Evolutionary conservation across 208 protist species (phyloP).

Genomic region (Trichomonas tenax): DNA sequence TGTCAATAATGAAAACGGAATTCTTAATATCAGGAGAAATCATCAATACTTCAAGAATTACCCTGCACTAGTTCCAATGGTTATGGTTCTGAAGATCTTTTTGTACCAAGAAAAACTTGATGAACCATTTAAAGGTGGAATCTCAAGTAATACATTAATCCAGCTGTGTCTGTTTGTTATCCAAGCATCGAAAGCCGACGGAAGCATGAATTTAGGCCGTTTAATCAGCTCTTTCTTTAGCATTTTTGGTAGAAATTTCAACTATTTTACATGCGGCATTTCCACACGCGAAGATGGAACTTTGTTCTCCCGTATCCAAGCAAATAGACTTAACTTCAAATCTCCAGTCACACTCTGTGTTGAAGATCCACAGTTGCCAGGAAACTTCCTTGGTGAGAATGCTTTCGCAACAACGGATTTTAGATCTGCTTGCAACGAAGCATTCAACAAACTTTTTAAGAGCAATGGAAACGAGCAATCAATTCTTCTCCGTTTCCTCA

Average conservation of each 20-base stretch:
- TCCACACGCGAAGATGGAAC: background rate
- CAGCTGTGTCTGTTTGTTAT: background rate
- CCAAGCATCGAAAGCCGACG: background rate
- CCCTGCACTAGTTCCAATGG: background rate
- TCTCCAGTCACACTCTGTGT: background rate
- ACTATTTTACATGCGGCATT: background rate
- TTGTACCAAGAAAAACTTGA: background rate
- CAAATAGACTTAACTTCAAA: background rate
- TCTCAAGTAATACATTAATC: background rate
- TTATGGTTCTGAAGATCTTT: background rate
- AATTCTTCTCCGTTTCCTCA: background rate
- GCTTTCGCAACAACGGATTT: background rate
- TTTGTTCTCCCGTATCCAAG: background rate
- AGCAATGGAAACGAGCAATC: background rate
- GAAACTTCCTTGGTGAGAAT: background rate
- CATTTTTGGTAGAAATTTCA: background rate
- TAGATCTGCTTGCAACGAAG: background rate
- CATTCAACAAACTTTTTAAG: background rate
- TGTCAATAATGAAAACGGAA: background rate
- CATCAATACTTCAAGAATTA: background rate
- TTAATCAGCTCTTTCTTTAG: background rate
- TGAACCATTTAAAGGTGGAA: background rate
- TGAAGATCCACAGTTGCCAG: constrained; percentile 3
- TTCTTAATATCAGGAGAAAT: background rate
- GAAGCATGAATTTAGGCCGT: background rate